A percentile compares a stretch with the other conserved stretches of the same genome.
Evolutionary conservation across 768 basidiomycete genomes (phyloP).

Genomic region (Trametes gibbosa): DNA sequence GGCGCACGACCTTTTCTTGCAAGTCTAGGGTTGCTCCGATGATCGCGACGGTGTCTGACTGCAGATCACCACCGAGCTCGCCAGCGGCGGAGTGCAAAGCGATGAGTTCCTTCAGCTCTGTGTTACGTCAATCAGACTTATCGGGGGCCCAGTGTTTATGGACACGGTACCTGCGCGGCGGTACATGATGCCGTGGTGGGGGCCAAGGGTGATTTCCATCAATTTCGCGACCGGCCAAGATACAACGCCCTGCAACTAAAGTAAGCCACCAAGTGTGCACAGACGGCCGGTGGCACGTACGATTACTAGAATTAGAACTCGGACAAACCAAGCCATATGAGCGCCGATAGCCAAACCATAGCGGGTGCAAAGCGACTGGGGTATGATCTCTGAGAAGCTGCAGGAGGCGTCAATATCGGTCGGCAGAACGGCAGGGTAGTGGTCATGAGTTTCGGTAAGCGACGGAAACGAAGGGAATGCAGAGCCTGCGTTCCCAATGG

Average conservation of each 20-base stretch:
- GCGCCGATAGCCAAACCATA: slow-evolving; percentile 83
- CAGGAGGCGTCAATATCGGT: neutral
- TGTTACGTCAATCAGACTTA: neutral
- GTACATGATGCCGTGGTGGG: slow-evolving; percentile 86
- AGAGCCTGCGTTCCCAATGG: no score
- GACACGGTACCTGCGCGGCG: slow-evolving; percentile 46
- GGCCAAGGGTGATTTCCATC: slow-evolving; percentile 68
- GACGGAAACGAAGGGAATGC: no score
- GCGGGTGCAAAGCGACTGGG: slow-evolving; percentile 81
- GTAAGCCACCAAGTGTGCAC: neutral
- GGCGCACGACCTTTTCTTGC: slow-evolving; percentile 67
- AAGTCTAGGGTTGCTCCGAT: slow-evolving; percentile 83
- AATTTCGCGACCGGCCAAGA: slow-evolving; percentile 82
- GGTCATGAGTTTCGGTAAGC: no score
- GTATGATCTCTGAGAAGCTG: slow-evolving; percentile 86
- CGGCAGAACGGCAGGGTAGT: no score
- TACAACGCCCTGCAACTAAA: slow-evolving; percentile 51
- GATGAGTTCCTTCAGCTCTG: slow-evolving; percentile 77
- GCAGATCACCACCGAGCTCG: slow-evolving; percentile 76
- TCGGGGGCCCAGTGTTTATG: neutral
- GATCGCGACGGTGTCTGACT: slow-evolving; percentile 78
- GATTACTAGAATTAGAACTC: slow-evolving; percentile 57
- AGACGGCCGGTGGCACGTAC: slow-evolving; percentile 35
- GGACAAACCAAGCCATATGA: slow-evolving; percentile 69
- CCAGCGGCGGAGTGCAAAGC: slow-evolving; percentile 73